phyloP scores from a whole-genome alignment of 345 rosid genomes.

The Barbarea vulgaris region DNA sequence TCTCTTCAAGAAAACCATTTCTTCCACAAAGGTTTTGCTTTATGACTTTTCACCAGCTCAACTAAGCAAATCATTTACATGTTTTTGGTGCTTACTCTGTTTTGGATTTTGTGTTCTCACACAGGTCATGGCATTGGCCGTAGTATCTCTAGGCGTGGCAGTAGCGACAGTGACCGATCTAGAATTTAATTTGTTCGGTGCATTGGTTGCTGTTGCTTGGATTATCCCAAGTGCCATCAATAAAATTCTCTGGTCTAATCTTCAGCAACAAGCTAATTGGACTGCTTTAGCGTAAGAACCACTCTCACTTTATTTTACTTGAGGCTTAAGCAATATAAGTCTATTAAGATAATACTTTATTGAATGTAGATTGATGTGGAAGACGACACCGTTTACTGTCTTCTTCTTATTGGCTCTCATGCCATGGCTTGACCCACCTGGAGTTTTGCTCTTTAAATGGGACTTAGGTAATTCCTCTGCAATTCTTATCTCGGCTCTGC shows the following conservation, averaged over 20 bases:
- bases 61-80: neutral
- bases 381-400: slow-evolving; percentile 84
- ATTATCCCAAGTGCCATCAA: slow-evolving; percentile 88
- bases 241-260: slow-evolving; percentile 91
- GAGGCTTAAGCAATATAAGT: slow-evolving; percentile 12
- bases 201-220: slow-evolving; percentile 82
- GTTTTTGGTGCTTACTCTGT: slow-evolving; percentile 30
- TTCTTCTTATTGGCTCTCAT: slow-evolving; percentile 78
- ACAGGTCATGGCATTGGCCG: slow-evolving; percentile 70
- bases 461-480: slow-evolving; percentile 65
- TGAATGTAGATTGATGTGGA: slow-evolving; percentile 88
- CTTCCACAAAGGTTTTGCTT: slow-evolving; percentile 58
- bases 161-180: slow-evolving; percentile 87
- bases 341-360: neutral
- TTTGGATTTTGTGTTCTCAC: slow-evolving; percentile 16
- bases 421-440: slow-evolving; percentile 99
- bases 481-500: slow-evolving; percentile 70
- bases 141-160: slow-evolving; percentile 87
- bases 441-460: slow-evolving; percentile 76
- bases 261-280: slow-evolving; percentile 92
- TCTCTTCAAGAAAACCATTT: slow-evolving; percentile 65
- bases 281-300: slow-evolving; percentile 80
- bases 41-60: neutral
- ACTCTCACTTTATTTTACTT: slow-evolving; percentile 6
- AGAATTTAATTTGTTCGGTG: slow-evolving; percentile 80